Evolutionary conservation across 1,284 basidiomycete genomes (phyloP), one percentile per base, ranked within the genome.

Genomic region (Cryptococcus sp.): DNA sequence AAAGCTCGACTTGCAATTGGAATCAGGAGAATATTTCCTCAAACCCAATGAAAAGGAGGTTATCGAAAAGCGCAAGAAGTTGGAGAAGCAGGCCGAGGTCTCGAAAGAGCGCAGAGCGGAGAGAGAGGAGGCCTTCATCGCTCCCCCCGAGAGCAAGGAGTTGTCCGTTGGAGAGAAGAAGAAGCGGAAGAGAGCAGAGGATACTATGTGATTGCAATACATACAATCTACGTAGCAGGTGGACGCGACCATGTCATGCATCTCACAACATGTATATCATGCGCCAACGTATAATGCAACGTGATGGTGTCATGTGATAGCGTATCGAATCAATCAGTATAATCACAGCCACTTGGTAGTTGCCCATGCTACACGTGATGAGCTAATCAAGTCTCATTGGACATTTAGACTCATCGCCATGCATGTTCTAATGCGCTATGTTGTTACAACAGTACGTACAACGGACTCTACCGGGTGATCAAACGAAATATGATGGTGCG

Each of bases 21-120:
- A 97, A 75, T 90, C 89, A 5, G 95, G 95, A 80, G 95, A 98
- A 76, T 98, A 98, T 78, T 99, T 98, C 83, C 87, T 98, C 80
- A 95, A 95, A 76, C 81, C 89, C 8, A 83, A 84, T 58, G 74
- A 79, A 48, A 73, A 74, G 64, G 77, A 78, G 57, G 59, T 57
- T 11, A 69, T 73, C n/a, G 76, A 74, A 41, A 67, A 66, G 61
- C 61, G 64, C 22, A 72, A 74, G 55, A 64, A 70, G 61, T 62
- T 66, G 47, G 76, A 71, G 54, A 76, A 91, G 87, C 91, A 94
- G 89, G 82, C 83, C 34, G 88, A 88, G 61, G 82, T 82, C 16
- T 84, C 85, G 3, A 85, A 84, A 45, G 84, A 86, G 70, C 84
- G 87, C 56, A 84, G 83, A 48, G 87, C 85, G 29, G 86, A 89